Evolutionary conservation across 345 rosid species (phyloP), one percentile per base, ranked within the genome.

Genomic region (Cochlearia excelsa): DNA sequence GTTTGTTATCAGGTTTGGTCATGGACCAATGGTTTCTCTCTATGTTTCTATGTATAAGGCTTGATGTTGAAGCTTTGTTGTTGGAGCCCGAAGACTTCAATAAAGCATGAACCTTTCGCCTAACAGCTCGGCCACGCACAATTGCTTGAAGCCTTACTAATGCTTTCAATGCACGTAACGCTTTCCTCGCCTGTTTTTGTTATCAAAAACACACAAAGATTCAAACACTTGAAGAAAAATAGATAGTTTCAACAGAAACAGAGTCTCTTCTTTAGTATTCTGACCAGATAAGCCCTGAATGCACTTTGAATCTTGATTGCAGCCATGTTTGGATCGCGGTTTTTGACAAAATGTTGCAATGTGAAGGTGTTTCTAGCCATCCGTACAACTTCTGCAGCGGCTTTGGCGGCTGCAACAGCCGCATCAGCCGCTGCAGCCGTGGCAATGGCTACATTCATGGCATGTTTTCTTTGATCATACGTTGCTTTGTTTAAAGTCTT

Each of bases 391-490:
- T 88, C 95, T 9, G 96, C 96, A 0, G 98, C 98, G 0, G 95
- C 95, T 5, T 75, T 80, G 16, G 96, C 98, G 1, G 98, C 90
- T 33, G 88, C 89, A 59, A 91, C 82, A 0, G 96, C 96, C 2
- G 95, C 98, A 72, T 91, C 85, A 1, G 96, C 98, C 26, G 96
- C 96, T 4, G 85, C 96, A 0, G 88, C 92, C 0, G 98, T 91
- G 9, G 92, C 90, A 9, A 84, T 70, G 48, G 98, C 98, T 41
- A 88, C 98, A 46, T 77, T 80, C 65, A 91, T 54, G 7, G 98
- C 90, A 66, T 82, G 85, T 46, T 78, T 83, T 50, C 87, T 88
- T 59, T 92, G 93, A 59, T 82, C 83, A 53, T 83, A 82, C n/a
- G 83, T 70, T 39, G 90, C 95, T 56, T 81, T 80, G 46, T 67